A percentile compares a stretch with the other conserved stretches of the same genome.
Evolutionary conservation across 768 basidiomycete genomes (phyloP).

Genomic region (Podaxis pistillaris): DNA sequence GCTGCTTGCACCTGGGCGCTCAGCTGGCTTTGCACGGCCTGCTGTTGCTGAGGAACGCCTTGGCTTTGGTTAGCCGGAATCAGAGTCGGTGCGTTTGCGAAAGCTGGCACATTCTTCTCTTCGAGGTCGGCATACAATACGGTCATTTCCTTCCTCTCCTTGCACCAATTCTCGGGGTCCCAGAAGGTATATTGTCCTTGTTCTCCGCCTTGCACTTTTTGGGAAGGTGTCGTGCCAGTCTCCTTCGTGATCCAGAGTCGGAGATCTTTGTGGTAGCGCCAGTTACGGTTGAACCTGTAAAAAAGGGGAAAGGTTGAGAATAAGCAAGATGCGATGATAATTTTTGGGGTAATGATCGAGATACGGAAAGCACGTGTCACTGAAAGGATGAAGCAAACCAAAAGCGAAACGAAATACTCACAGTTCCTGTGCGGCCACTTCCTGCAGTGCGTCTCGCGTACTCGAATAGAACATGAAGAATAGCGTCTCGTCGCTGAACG

Average conservation of each 20-base stretch:
- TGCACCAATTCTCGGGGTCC: slow-evolving; percentile 78
- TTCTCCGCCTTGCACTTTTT: slow-evolving; percentile 79
- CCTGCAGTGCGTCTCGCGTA: slow-evolving; percentile 89
- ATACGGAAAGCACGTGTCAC: slow-evolving; percentile 7
- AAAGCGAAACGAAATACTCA: slow-evolving; percentile 42
- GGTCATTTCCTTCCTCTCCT: slow-evolving; percentile 76
- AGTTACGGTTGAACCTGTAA: slow-evolving; percentile 85
- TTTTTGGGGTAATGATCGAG: not conserved
- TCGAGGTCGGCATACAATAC: slow-evolving; percentile 74
- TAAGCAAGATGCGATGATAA: not conserved
- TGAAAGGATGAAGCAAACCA: slow-evolving; percentile 1
- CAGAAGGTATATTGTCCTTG: slow-evolving; percentile 89
- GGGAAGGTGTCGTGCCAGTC: slow-evolving; percentile 69
- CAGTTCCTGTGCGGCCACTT: slow-evolving; percentile 94
- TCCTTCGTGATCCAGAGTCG: slow-evolving; percentile 88
- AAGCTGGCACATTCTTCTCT: slow-evolving; percentile 68
- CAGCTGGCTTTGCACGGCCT: slow-evolving; percentile 31
- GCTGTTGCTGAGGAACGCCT: slow-evolving; percentile 8
- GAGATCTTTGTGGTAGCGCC: slow-evolving; percentile 94
- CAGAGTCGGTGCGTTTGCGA: slow-evolving; percentile 43
- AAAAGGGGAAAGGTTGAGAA: slow-evolving; percentile 9
- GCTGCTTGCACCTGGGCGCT: slow-evolving; percentile 35
- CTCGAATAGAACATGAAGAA: slow-evolving; percentile 98
- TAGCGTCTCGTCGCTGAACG: slow-evolving; percentile 93
- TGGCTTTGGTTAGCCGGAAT: slow-evolving; percentile 17